Conservation (phyloP, 1,139 yeast genomes). For the Yamadazyma dendronema region DNA sequence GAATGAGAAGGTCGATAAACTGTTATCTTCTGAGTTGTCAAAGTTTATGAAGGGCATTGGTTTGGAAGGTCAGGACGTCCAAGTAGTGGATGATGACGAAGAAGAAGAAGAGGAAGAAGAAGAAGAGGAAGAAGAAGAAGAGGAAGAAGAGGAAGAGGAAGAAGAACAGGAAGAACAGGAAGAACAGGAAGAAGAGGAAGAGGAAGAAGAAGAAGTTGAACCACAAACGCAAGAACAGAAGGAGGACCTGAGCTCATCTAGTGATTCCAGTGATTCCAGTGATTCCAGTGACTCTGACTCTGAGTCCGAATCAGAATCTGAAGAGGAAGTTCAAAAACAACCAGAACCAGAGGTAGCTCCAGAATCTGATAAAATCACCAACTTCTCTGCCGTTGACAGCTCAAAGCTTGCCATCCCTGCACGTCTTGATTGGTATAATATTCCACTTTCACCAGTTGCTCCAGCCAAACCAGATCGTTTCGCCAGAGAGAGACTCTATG, state of each 20-base stretch:
- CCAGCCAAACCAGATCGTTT: constrained; percentile 44
- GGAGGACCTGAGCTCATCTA: not conserved
- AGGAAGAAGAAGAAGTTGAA: constrained; percentile 13
- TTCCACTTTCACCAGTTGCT: constrained; percentile 34
- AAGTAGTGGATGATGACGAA: constrained; percentile 30
- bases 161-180: constrained; percentile 20
- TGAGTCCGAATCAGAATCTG: constrained; percentile 15
- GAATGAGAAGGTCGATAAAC: constrained; percentile 41
- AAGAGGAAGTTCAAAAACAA: constrained; percentile 14
- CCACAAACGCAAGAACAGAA: not conserved
- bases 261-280: constrained; percentile 1
- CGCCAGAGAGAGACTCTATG: constrained; percentile 54
- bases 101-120: constrained; percentile 27
- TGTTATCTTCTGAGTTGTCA: constrained; percentile 56
- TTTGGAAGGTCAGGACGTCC: constrained; percentile 41
- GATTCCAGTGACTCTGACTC: constrained; percentile 14
- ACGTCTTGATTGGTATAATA: constrained; percentile 74
- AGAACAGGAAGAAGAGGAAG: constrained; percentile 14
- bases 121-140: constrained; percentile 19
- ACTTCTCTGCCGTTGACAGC: constrained; percentile 54
- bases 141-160: constrained; percentile 18
- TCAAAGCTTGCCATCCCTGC: constrained; percentile 61
- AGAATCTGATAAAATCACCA: constrained; percentile 43
- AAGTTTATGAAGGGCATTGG: constrained; percentile 72
- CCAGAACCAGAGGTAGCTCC: constrained; percentile 18